Evolutionary conservation across 2,329 filamentous ascomycete species (phyloP).

Genomic region (Aspergillus uvarum): DNA sequence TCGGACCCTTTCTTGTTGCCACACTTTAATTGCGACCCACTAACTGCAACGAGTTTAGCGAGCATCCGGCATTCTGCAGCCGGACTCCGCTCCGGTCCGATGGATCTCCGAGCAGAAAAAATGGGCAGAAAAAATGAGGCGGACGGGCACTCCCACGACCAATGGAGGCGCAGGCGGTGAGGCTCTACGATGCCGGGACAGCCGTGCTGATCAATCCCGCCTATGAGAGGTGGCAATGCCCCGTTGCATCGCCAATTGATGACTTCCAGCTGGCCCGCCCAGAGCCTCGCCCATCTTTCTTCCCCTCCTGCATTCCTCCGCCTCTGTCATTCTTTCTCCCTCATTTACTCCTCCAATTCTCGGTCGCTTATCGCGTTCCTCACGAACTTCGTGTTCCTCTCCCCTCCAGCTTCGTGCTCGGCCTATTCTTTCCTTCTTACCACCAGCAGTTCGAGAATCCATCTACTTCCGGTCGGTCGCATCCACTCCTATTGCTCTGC

Average conservation of each 20-base stretch:
- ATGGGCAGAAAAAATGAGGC: neutral
- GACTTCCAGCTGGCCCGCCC: neutral
- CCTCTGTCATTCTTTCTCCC: neutral
- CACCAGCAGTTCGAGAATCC: neutral
- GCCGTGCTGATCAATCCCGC: neutral
- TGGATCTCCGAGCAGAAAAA: neutral
- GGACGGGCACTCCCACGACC: neutral
- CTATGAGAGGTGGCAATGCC: neutral
- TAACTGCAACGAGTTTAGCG: neutral
- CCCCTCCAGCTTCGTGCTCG: neutral
- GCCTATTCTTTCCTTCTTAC: neutral
- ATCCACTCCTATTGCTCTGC: neutral
- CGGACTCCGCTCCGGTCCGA: neutral
- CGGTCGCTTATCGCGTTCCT: neutral
- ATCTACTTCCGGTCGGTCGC: neutral
- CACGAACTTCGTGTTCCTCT: neutral
- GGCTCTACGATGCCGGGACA: neutral
- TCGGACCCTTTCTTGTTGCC: neutral
- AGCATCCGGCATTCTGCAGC: neutral
- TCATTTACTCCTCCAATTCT: neutral
- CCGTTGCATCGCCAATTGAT: neutral
- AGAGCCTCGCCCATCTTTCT: neutral
- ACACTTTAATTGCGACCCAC: neutral
- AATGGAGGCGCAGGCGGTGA: neutral
- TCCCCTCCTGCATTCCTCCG: neutral